Conservation (phyloP, 306 rosid genomes). For the Cicer arietinum region DNA sequence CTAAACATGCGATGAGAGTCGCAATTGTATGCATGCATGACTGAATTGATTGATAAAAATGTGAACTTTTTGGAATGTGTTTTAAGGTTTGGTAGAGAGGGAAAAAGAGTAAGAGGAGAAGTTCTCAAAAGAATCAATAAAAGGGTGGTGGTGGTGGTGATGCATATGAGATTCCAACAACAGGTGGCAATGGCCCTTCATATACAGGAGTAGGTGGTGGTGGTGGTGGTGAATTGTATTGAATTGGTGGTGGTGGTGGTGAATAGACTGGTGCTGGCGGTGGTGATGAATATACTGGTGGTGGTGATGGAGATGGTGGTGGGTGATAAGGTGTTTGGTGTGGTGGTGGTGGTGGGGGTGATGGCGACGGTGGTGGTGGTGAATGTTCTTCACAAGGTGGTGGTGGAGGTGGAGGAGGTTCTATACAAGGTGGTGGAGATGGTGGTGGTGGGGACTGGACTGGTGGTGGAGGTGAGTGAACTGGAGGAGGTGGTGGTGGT, state of each 20-base stretch:
- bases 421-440: slow-evolving; percentile 72
- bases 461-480: slow-evolving; percentile 65
- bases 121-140: slow-evolving; percentile 92
- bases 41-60: slow-evolving; percentile 40
- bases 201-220: slow-evolving; percentile 75
- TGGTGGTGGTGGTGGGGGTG: slow-evolving; percentile 70
- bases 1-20: slow-evolving; percentile 72
- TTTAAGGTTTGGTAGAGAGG: slow-evolving; percentile 43
- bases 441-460: slow-evolving; percentile 64
- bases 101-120: slow-evolving; percentile 71
- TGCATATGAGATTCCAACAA: slow-evolving; percentile 77
- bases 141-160: slow-evolving; percentile 98
- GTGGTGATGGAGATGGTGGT: slow-evolving; percentile 62
- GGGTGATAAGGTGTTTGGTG: slow-evolving; percentile 35
- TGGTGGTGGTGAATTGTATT: slow-evolving; percentile 55
- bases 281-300: slow-evolving; percentile 54
- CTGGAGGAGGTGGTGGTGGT: slow-evolving; percentile 81
- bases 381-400: slow-evolving; percentile 64
- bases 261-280: slow-evolving; percentile 52
- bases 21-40: slow-evolving; percentile 47
- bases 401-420: slow-evolving; percentile 62
- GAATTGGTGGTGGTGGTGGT: slow-evolving; percentile 51
- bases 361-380: slow-evolving; percentile 58
- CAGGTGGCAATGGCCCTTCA: slow-evolving; percentile 95
- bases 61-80: slow-evolving; percentile 33